phyloP scores from a whole-genome alignment of 2,329 filamentous ascomycete species.

The Penicillium sp. region DNA sequence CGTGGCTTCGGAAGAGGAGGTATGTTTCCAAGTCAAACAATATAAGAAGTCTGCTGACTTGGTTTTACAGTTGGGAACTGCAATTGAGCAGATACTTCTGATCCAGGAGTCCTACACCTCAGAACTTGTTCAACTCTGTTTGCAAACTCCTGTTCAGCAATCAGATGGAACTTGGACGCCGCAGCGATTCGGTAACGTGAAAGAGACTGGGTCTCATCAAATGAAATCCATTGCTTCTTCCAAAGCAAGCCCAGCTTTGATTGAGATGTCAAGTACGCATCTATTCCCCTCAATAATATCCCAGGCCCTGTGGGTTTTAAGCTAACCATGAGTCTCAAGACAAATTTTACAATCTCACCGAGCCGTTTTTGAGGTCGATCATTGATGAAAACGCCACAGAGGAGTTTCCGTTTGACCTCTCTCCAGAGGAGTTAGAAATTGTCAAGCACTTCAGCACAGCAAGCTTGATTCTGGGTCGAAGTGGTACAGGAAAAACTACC shows the following conservation, averaged over 20 bases:
- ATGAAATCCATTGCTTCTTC: background rate
- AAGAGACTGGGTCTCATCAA: background rate
- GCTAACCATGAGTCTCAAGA: conserved; percentile 9
- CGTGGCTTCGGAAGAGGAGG: conserved; percentile 2
- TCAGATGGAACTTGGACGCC: conserved; percentile 13
- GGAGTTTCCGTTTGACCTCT: conserved; percentile 33
- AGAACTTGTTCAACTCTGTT: conserved; percentile 3
- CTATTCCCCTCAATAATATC: too few relatives aligned
- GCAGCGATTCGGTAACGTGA: background rate
- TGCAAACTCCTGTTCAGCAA: conserved; percentile 7
- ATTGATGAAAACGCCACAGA: conserved; percentile 9
- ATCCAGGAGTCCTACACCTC: conserved; percentile 5
- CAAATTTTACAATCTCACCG: conserved; percentile 31
- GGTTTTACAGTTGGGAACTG: conserved; percentile 1
- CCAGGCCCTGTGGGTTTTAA: background rate
- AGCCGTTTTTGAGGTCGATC: conserved; percentile 22
- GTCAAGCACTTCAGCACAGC: conserved; percentile 24
- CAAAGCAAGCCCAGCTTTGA: conserved; percentile 1
- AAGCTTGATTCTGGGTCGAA: conserved; percentile 29
- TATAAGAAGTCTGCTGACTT: background rate
- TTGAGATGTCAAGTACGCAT: conserved; percentile 16
- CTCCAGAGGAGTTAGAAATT: conserved; percentile 24
- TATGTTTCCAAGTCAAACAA: background rate
- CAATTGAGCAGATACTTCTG: conserved; percentile 9
- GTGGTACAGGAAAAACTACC: conserved; percentile 33